Evolutionary conservation across 495 filamentous ascomycete species (phyloP).

Genomic region (Trichocladium uniseriatum): DNA sequence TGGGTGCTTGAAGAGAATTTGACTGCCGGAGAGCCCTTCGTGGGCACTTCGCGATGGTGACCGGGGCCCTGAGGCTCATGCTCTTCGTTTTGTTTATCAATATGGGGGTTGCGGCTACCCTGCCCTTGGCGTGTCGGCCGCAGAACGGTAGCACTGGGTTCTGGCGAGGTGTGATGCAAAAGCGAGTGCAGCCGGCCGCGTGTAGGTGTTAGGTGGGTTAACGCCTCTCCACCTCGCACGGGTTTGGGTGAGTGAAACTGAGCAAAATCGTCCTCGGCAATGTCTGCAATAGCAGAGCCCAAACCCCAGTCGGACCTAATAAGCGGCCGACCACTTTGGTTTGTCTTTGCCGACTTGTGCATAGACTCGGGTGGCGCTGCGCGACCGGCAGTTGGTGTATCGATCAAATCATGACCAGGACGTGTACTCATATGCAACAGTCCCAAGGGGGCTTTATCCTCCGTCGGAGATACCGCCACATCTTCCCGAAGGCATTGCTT

Average conservation of each 20-base stretch:
- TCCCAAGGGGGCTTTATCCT: neutral
- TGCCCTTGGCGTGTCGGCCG: neutral
- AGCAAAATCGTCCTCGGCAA: slow-evolving; percentile 14
- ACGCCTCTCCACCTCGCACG: neutral
- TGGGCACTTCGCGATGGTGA: neutral
- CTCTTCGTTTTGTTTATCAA: neutral
- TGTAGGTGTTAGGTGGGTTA: neutral
- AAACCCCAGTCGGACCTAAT: slow-evolving; percentile 3
- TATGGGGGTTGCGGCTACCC: neutral
- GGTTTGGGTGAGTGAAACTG: neutral
- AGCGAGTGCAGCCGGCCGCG: slow-evolving; percentile 9
- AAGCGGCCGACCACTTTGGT: neutral
- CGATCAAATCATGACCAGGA: neutral
- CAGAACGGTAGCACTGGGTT: neutral
- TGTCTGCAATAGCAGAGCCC: slow-evolving; percentile 11
- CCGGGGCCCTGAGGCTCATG: neutral
- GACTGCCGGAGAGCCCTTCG: neutral
- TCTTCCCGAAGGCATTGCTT: slow-evolving; percentile 28
- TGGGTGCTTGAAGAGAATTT: neutral
- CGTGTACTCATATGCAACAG: neutral
- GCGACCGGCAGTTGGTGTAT: neutral
- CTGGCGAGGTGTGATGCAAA: slow-evolving; percentile 5
- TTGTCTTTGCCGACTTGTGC: neutral
- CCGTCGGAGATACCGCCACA: neutral
- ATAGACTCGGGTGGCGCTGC: neutral